A percentile compares a stretch with the other conserved stretches of the same genome.
Conservation (phyloP, 2,329 filamentous ascomycete species). For the Neopestalotiopsis rosae region DNA sequence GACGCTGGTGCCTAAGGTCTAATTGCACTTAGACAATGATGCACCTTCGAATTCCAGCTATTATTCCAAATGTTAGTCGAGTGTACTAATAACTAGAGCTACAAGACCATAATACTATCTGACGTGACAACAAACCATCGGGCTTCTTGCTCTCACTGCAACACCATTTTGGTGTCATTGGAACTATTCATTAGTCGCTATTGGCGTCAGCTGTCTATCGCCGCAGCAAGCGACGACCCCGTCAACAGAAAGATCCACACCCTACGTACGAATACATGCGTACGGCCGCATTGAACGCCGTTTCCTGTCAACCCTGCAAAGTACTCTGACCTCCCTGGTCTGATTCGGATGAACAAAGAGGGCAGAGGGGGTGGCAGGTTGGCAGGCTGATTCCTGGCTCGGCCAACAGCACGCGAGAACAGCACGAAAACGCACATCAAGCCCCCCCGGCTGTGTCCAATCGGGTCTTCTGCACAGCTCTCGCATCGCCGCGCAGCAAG, state of each 20-base stretch:
- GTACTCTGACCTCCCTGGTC: too few species aligned
- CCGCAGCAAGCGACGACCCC: neutral
- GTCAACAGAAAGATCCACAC: neutral
- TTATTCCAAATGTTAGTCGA: neutral
- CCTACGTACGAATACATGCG: neutral
- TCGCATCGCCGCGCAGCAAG: constrained; percentile 13
- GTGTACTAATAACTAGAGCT: neutral
- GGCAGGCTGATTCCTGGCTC: neutral
- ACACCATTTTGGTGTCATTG: neutral
- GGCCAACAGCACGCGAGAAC: constrained; percentile 6
- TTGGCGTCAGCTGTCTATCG: neutral
- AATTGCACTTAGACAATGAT: neutral
- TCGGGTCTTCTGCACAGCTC: constrained; percentile 14
- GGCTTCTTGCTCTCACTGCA: neutral
- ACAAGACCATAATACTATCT: neutral
- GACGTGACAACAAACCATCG: neutral
- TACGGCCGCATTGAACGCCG: neutral
- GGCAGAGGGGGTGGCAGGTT: neutral
- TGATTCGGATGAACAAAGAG: neutral
- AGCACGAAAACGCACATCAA: constrained; percentile 17
- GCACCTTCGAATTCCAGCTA: neutral
- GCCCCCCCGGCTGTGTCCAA: constrained; percentile 4
- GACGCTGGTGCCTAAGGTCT: constrained; percentile 1
- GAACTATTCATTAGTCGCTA: neutral
- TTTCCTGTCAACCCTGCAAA: constrained; percentile 8